These are phyloP conservation scores for Bruguiera sexangula DNA, from an alignment of 345 rosid species.

Conservation along the genomic window DNA sequence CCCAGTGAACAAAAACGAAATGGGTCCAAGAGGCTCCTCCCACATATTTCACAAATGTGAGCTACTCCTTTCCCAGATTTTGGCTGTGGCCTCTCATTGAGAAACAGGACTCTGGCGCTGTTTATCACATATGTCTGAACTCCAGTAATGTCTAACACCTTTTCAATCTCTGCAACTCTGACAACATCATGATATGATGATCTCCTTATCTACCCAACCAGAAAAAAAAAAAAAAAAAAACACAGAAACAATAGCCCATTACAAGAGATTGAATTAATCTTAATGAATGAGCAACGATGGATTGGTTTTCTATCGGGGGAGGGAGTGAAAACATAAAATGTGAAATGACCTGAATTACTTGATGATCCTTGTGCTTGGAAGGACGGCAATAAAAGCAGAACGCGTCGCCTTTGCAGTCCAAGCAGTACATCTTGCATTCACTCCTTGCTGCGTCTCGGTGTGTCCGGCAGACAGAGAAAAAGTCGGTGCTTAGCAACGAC, in stretches of 20 bases:
- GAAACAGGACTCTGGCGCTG: slow-evolving; percentile 76
- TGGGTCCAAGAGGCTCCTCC: slow-evolving; percentile 73
- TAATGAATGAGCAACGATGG: neutral
- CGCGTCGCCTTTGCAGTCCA: slow-evolving; percentile 58
- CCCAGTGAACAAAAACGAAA: slow-evolving; percentile 94
- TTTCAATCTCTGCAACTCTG: slow-evolving; percentile 75
- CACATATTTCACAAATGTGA: slow-evolving; percentile 73
- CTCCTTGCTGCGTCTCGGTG: slow-evolving; percentile 63
- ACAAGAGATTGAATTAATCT: no score
- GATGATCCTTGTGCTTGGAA: slow-evolving; percentile 68
- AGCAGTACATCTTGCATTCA: slow-evolving; percentile 88
- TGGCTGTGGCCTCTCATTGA: slow-evolving; percentile 83
- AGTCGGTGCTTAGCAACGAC: slow-evolving; percentile 50
- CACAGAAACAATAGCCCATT: neutral
- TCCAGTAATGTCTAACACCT: slow-evolving; percentile 64
- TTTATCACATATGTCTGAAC: slow-evolving; percentile 90
- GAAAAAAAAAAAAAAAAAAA: no score
- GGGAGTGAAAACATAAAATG: neutral
- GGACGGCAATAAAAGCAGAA: slow-evolving; percentile 88
- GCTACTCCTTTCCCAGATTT: slow-evolving; percentile 50
- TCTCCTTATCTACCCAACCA: slow-evolving; percentile 55
- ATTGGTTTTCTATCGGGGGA: neutral
- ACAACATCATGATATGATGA: slow-evolving; percentile 93
- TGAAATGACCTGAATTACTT: slow-evolving; percentile 55
- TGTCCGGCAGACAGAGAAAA: slow-evolving; percentile 57